Base-by-base conservation (phyloP, 306 rosid species). In the Luffa acutangula region DNA sequence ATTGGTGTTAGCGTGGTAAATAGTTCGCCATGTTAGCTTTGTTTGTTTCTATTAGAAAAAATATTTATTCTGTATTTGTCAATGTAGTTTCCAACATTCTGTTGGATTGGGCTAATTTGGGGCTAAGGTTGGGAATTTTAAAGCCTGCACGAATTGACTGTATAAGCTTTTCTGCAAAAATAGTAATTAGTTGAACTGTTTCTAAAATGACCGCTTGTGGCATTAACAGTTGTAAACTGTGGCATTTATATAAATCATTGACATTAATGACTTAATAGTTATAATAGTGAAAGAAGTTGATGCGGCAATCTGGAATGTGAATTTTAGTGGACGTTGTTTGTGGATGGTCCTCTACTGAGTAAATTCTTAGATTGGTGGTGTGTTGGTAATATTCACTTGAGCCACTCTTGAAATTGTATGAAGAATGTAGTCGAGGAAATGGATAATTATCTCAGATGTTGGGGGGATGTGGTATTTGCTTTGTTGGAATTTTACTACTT, bases 401-500 rank as follows among this genome's bases (percentile, higher is more conserved):
- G 53, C 77, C 85, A 83, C 81, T 73, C 72, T 42, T 87, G 82
- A 85, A 78, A 72, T 59, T 72, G 78, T 58, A 51, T 77, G 89
- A 84, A 85, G 93, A 84, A 77, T 82, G 89, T 86, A 84, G 85
- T 81, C 48, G 80, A 49, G 82, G 86, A 87, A 81, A 75, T 20
- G 79, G 80, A 80, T 79, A 74, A 80, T 84, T 88, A 78, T 60
- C 76, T 82, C 36, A 78, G 89, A 85, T 86, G 93, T 78, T 78
- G 86, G 81, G 90, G 82, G 63, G 58, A 39, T 71, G 89, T 82
- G 85, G 83, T 88, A 37, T 84, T 75, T 83, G 77, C 70, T 87
- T 89, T 91, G 89, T 88, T 84, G 86, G 91, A 83, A 85, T 84
- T 75, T 88, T 87, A 74, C 86, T 81, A 77, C 88, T 80, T 49